Evolutionary conservation across 495 filamentous ascomycete species (phyloP).

Genomic region (Penicillium maclennaniae): DNA sequence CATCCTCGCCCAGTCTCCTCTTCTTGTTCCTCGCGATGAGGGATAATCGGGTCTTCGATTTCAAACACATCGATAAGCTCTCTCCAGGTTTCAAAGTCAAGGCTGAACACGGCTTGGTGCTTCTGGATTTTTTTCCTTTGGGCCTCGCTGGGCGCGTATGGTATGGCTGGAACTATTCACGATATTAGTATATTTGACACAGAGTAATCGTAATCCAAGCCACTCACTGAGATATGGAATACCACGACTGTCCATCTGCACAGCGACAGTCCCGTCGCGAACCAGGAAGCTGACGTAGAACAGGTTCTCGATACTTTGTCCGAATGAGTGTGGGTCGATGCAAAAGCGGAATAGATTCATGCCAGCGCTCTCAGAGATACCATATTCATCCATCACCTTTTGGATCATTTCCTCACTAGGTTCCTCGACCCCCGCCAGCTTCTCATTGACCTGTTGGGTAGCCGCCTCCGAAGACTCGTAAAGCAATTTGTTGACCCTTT

Average conservation of each 20-base stretch:
- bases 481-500: constrained; percentile 55
- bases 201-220: background rate
- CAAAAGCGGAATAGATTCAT: constrained; percentile 78
- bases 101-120: constrained; percentile 77
- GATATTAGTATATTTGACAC: constrained; percentile 22
- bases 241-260: constrained; percentile 58
- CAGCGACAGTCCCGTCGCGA: constrained; percentile 70
- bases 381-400: constrained; percentile 49
- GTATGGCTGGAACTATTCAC: constrained; percentile 33
- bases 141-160: constrained; percentile 41
- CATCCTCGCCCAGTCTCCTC: constrained; percentile 60
- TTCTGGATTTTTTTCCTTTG: constrained; percentile 53
- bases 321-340: constrained; percentile 84
- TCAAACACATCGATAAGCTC: constrained; percentile 68
- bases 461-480: constrained; percentile 30
- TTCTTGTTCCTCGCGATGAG: constrained; percentile 65
- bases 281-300: constrained; percentile 97
- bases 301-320: constrained; percentile 94
- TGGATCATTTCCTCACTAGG: constrained; percentile 32
- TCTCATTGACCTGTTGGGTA: constrained; percentile 30
- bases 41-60: constrained; percentile 75
- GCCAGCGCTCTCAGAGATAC: constrained; percentile 59
- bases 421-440: constrained; percentile 30
- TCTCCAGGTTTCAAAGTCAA: constrained; percentile 80
- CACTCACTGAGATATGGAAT: constrained; percentile 71